Conservation (phyloP, 1,284 basidiomycete species). For the Wolfiporia cocos region DNA sequence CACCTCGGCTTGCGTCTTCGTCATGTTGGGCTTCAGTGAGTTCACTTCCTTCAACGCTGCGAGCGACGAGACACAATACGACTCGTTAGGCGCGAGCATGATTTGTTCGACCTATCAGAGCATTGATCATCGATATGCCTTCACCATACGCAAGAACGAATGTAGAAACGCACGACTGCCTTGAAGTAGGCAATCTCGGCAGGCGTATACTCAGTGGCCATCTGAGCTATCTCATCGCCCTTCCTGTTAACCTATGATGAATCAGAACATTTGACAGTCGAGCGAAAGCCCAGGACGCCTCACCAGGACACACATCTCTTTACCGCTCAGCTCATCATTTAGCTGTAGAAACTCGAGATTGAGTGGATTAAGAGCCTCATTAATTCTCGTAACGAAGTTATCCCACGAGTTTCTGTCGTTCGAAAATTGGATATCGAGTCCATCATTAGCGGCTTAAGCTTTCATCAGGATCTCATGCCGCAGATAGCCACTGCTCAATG, state of each 20-base stretch:
- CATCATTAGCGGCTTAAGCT: conserved; percentile 41
- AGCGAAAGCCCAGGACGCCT: conserved; percentile 14
- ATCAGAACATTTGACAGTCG: background rate
- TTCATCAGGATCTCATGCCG: background rate
- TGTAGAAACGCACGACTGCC: conserved; percentile 49
- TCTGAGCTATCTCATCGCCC: conserved; percentile 72
- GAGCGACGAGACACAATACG: conserved; percentile 71
- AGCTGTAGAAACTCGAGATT: conserved; percentile 64
- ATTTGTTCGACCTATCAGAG: conserved; percentile 76
- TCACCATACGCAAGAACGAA: background rate
- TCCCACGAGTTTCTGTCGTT: conserved; percentile 48
- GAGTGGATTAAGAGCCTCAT: conserved; percentile 54
- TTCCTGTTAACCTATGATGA: conserved; percentile 62
- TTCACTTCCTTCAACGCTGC: conserved; percentile 70
- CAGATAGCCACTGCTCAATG: background rate
- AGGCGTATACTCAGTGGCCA: conserved; percentile 76
- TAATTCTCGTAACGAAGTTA: conserved; percentile 52
- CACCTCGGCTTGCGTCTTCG: conserved; percentile 68
- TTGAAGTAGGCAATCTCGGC: conserved; percentile 80
- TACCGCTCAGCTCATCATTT: conserved; percentile 59
- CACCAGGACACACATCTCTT: conserved; percentile 61
- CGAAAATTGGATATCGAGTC: conserved; percentile 38
- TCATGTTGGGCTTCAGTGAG: conserved; percentile 59
- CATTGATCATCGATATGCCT: background rate
- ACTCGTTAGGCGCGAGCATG: conserved; percentile 69